Conservation (phyloP, 352 stramenopile species). For the Pythium dissotocum region DNA sequence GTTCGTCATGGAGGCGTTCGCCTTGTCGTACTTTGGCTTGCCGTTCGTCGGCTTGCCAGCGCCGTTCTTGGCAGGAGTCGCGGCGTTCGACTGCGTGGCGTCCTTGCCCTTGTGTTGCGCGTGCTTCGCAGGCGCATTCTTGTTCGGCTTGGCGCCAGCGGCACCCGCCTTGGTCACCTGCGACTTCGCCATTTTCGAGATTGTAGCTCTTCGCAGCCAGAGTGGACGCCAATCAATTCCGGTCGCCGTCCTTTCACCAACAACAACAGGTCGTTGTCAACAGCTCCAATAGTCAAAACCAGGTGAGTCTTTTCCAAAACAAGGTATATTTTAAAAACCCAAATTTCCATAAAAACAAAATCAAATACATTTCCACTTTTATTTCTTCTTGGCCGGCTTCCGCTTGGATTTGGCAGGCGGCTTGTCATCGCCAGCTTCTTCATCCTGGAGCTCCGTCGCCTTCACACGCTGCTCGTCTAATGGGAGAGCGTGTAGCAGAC, state of each 20-base stretch:
- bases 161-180: slow-evolving; percentile 8
- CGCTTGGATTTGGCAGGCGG: background rate
- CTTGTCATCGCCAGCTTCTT: background rate
- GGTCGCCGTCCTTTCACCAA: slow-evolving; percentile 28
- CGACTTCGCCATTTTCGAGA: slow-evolving; percentile 29
- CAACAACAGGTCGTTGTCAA: too few relatives aligned
- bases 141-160: slow-evolving; percentile 6
- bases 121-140: slow-evolving; percentile 9
- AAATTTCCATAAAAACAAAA: background rate
- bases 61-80: slow-evolving; percentile 8
- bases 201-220: slow-evolving; percentile 4
- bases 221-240: slow-evolving; percentile 30
- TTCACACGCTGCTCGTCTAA: slow-evolving; percentile 21
- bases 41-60: background rate
- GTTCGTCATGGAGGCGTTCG: background rate
- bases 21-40: slow-evolving; percentile 7
- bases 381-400: background rate
- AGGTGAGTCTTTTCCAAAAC: slow-evolving; percentile 7
- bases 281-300: slow-evolving; percentile 11
- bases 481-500: slow-evolving; percentile 41
- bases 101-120: slow-evolving; percentile 15
- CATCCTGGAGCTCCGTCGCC: background rate
- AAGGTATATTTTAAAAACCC: slow-evolving; percentile 3
- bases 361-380: background rate
- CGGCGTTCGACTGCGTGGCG: background rate